These are phyloP conservation scores for Emergomyces orientalis DNA, from an alignment of 2,329 filamentous ascomycete species.

Conservation along the genomic window DNA sequence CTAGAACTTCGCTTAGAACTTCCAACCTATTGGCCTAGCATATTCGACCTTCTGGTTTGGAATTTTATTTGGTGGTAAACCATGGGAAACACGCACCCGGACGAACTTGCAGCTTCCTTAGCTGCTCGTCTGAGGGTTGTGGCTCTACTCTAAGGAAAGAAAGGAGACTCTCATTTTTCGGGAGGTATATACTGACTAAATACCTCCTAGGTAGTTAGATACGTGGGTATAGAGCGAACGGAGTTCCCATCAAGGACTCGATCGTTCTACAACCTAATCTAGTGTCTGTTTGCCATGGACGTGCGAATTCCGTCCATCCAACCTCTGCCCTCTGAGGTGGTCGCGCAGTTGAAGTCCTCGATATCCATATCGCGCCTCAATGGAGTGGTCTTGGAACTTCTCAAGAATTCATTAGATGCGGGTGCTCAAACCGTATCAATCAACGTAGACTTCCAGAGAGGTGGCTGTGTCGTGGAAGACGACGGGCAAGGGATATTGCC, in stretches of 20 bases:
- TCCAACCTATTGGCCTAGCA: neutral
- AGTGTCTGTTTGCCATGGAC: neutral
- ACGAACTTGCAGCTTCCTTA: neutral
- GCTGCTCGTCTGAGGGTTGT: neutral
- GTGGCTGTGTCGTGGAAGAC: conserved; percentile 73
- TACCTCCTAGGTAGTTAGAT: neutral
- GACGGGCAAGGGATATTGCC: conserved; percentile 70
- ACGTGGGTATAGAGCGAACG: neutral
- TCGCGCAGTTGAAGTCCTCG: conserved; percentile 76
- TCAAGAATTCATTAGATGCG: conserved; percentile 81
- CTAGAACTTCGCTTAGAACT: neutral
- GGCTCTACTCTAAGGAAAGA: neutral
- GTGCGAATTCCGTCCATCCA: conserved; percentile 42
- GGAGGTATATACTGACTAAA: neutral
- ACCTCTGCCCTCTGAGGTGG: conserved; percentile 59
- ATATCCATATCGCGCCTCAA: conserved; percentile 67
- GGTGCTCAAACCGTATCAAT: conserved; percentile 59
- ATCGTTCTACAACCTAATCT: neutral
- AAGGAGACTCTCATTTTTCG: neutral
- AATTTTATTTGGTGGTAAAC: neutral
- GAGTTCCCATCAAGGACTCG: no score
- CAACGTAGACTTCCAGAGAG: conserved; percentile 63
- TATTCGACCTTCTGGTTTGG: neutral
- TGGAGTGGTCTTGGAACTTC: conserved; percentile 58
- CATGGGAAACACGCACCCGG: neutral